These are phyloP conservation scores for Beauveria scarabaeidicola DNA, from an alignment of 2,329 filamentous ascomycete genomes.

Conservation along the genomic window DNA sequence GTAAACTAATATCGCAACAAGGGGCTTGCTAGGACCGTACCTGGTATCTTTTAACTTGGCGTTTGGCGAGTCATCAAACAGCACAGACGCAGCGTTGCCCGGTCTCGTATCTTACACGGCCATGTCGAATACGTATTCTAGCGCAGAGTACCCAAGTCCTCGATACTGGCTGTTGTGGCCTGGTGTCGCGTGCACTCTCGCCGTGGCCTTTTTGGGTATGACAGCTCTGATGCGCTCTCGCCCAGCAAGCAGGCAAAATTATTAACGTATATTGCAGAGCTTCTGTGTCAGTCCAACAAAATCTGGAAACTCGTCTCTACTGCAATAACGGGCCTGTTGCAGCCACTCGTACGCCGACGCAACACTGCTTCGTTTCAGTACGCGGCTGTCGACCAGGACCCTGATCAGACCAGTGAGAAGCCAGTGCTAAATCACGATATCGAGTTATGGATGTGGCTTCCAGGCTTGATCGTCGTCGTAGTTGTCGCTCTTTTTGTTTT, in stretches of 20 bases:
- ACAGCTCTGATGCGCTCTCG: too few relatives aligned
- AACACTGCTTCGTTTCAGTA: not conserved
- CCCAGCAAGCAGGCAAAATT: not conserved
- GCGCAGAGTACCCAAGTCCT: conserved; percentile 3
- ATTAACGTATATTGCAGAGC: not conserved
- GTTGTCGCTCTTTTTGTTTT: not conserved
- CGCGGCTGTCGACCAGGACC: not conserved
- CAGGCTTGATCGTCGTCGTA: not conserved
- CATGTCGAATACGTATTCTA: not conserved
- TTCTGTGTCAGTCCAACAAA: not conserved
- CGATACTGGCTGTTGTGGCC: conserved; percentile 9
- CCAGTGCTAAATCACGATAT: not conserved
- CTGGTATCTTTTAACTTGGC: not conserved
- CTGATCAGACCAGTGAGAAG: not conserved
- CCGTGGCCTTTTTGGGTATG: conserved; percentile 6
- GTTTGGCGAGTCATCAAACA: not conserved
- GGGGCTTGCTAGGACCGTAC: conserved; percentile 3
- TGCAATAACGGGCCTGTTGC: not conserved
- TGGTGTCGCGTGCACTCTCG: conserved; percentile 3
- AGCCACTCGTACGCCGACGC: not conserved
- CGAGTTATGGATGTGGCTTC: conserved; percentile 3
- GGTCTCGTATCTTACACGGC: not conserved
- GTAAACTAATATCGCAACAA: not conserved
- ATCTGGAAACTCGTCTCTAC: not conserved
- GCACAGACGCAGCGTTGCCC: not conserved